Conservation (phyloP, 257 asterid genomes). For the Plantago elongata region DNA sequence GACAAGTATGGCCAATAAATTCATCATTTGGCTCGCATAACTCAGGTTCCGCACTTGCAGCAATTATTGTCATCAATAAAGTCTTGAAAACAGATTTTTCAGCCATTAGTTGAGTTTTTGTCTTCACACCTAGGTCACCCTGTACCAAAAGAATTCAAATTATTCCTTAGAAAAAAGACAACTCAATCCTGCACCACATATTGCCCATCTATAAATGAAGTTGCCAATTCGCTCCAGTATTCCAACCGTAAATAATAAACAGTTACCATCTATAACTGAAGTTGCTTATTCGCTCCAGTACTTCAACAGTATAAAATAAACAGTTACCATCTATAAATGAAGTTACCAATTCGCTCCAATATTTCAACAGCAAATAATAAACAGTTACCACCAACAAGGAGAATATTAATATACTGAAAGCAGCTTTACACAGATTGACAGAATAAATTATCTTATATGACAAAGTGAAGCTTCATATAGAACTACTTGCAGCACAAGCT, state of each 20-base stretch:
- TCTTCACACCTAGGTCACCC: constrained; percentile 99
- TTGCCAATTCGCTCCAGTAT: constrained; percentile 10
- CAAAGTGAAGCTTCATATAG: constrained; percentile 12
- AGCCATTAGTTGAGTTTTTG: constrained; percentile 99
- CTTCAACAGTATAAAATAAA: too few relatives aligned
- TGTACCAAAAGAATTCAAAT: constrained; percentile 35
- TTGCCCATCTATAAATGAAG: too few relatives aligned
- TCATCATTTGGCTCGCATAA: constrained; percentile 80
- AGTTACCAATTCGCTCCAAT: constrained; percentile 5
- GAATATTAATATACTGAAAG: constrained; percentile 5
- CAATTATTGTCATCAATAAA: constrained; percentile 87
- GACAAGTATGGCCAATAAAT: constrained; percentile 66
- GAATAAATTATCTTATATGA: background rate
- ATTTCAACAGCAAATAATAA: constrained; percentile 6
- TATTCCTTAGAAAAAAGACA: constrained; percentile 10
- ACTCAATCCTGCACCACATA: background rate
- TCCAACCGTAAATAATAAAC: constrained; percentile 3
- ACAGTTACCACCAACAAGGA: constrained; percentile 8
- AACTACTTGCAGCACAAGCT: constrained; percentile 12
- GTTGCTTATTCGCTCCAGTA: constrained; percentile 8
- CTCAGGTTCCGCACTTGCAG: constrained; percentile 90
- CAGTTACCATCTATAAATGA: too few relatives aligned
- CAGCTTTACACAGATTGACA: background rate
- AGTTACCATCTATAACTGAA: background rate
- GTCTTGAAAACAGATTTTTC: constrained; percentile 93